Conservation (phyloP, 2,329 filamentous ascomycete genomes). For the Cladosporium sp. region DNA sequence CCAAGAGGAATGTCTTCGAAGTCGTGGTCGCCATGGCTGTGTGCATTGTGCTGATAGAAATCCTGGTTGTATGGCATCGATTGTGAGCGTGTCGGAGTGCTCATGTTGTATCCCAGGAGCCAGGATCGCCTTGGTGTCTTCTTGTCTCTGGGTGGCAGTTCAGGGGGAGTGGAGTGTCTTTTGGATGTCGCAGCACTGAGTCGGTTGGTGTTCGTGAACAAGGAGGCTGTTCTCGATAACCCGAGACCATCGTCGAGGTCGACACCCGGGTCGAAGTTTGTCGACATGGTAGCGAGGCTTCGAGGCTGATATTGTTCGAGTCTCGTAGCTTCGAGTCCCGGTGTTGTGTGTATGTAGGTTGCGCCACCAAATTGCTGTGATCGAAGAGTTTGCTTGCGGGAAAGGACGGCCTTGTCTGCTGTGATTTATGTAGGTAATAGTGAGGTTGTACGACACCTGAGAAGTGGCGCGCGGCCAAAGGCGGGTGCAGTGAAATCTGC, state of each 20-base stretch:
- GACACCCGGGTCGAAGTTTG: not conserved
- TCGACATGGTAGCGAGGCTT: not conserved
- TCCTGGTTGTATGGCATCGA: not conserved
- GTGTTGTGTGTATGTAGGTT: not conserved
- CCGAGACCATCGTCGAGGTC: not conserved
- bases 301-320: not conserved
- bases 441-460: not conserved
- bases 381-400: not conserved
- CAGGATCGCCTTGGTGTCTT: not conserved
- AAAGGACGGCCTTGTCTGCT: not conserved
- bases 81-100: not conserved
- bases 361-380: not conserved
- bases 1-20: slow-evolving; percentile 17
- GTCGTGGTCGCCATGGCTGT: not conserved
- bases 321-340: slow-evolving; percentile 5
- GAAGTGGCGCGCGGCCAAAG: not conserved
- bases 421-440: not conserved
- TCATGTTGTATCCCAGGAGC: slow-evolving; percentile 14
- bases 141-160: not conserved
- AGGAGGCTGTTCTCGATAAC: not conserved
- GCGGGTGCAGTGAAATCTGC: not conserved
- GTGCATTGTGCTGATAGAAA: too few relatives aligned
- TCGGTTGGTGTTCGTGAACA: not conserved
- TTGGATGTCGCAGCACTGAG: not conserved
- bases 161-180: slow-evolving; percentile 3